phyloP scores from a whole-genome alignment of 345 rosid genomes.

The Dipteronia sinensis region DNA sequence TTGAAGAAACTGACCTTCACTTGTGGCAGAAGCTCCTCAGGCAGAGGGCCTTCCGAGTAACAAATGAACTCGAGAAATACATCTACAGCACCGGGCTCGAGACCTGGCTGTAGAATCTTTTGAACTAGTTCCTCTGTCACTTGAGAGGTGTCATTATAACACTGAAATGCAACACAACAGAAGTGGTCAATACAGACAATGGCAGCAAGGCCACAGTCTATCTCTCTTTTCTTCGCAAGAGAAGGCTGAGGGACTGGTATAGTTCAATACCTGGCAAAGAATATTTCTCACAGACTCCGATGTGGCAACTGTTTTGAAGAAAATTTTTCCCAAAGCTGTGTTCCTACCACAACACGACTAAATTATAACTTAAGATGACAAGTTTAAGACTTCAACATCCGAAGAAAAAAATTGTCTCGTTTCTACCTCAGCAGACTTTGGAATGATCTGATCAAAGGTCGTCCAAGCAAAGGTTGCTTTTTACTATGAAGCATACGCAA shows the following conservation, averaged over 20 bases:
- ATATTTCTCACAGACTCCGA: slow-evolving; percentile 67
- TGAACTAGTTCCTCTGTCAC: slow-evolving; percentile 90
- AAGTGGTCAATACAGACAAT: background rate
- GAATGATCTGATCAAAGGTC: slow-evolving; percentile 76
- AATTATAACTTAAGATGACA: background rate
- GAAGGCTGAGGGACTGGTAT: background rate
- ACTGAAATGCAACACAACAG: slow-evolving; percentile 46
- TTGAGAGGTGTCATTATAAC: slow-evolving; percentile 76
- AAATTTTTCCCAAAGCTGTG: slow-evolving; percentile 64
- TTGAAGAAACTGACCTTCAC: slow-evolving; percentile 55
- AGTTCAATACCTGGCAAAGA: slow-evolving; percentile 65
- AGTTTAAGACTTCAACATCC: slow-evolving; percentile 9
- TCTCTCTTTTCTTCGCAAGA: too few relatives aligned
- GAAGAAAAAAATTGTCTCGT: background rate
- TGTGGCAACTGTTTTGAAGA: slow-evolving; percentile 70
- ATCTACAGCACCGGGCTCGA: slow-evolving; percentile 86
- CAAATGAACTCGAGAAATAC: slow-evolving; percentile 91
- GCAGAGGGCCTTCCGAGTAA: slow-evolving; percentile 89
- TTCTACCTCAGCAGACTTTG: slow-evolving; percentile 79
- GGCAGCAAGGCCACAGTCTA: background rate
- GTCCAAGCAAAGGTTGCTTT: slow-evolving; percentile 80
- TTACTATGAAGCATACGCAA: slow-evolving; percentile 84
- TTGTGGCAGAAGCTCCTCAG: slow-evolving; percentile 81
- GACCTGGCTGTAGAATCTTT: slow-evolving; percentile 84
- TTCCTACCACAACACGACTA: slow-evolving; percentile 48